A percentile compares a stretch with the other conserved stretches of the same genome.
Conservation (phyloP, 2,329 filamentous ascomycete genomes). For the Rutstroemia sp. region DNA sequence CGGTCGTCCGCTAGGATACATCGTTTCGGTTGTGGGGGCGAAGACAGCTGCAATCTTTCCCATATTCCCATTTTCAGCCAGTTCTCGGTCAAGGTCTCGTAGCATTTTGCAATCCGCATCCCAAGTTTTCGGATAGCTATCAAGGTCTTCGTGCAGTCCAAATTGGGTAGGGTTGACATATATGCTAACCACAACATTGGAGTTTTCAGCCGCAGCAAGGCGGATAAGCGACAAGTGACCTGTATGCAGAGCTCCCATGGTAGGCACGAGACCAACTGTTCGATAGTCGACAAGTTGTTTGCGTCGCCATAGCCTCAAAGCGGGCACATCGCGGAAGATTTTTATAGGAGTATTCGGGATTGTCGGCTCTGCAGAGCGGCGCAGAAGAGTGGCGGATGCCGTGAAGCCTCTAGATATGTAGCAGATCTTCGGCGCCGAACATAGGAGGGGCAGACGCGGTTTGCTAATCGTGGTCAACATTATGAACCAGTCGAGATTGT, state of each 20-base stretch:
- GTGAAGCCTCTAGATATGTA: slow-evolving; percentile 13
- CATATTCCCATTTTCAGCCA: slow-evolving; percentile 51
- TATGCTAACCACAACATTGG: slow-evolving; percentile 81
- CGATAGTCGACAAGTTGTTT: slow-evolving; percentile 59
- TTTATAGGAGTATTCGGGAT: slow-evolving; percentile 54
- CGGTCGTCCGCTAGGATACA: slow-evolving; percentile 75
- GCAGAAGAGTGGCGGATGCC: slow-evolving; percentile 8
- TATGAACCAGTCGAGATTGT: background rate
- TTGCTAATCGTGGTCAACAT: background rate
- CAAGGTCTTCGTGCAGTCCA: slow-evolving; percentile 78
- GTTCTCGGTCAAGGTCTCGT: slow-evolving; percentile 59
- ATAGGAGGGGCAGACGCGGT: background rate
- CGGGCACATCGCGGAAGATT: slow-evolving; percentile 68
- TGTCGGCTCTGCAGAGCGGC: slow-evolving; percentile 15
- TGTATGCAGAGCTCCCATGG: slow-evolving; percentile 94
- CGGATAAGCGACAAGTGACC: slow-evolving; percentile 85
- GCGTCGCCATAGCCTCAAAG: slow-evolving; percentile 62
- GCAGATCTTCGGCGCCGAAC: slow-evolving; percentile 1
- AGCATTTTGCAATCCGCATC: slow-evolving; percentile 64
- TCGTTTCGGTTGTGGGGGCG: slow-evolving; percentile 70
- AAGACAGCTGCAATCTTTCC: slow-evolving; percentile 79
- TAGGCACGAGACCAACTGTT: slow-evolving; percentile 82
- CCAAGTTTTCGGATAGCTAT: slow-evolving; percentile 87
- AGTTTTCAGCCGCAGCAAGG: slow-evolving; percentile 74
- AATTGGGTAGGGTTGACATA: slow-evolving; percentile 98